Percentiles rank a stretch among this genome's conserved stretches.
These are phyloP conservation scores for Funneliformis mosseae DNA, from an alignment of 192 early-diverging fungal genomes.

Conservation along the genomic window DNA sequence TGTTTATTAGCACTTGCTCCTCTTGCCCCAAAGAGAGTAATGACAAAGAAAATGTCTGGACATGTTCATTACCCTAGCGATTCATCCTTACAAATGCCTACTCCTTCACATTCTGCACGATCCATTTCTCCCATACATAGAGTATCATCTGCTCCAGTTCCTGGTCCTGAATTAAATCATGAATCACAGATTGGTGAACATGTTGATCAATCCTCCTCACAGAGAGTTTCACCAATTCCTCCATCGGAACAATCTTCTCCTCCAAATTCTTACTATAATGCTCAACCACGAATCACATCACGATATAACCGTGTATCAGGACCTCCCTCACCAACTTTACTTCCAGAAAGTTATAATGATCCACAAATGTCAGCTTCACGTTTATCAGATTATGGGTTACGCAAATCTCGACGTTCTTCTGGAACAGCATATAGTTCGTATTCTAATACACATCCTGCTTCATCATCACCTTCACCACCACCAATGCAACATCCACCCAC, in stretches of 20 bases:
- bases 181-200: not conserved
- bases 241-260: constrained; percentile 22
- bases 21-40: not conserved
- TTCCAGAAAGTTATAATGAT: not conserved
- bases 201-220: not conserved
- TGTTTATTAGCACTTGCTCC: constrained; percentile 29
- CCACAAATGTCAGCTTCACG: not conserved
- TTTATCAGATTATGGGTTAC: constrained; percentile 2
- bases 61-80: not conserved
- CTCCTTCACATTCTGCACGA: not conserved
- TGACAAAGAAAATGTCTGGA: not conserved
- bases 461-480: constrained; percentile 29
- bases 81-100: constrained; percentile 12
- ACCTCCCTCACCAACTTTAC: constrained; percentile 6
- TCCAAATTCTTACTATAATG: constrained; percentile 1
- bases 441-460: constrained; percentile 13
- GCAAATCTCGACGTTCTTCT: not conserved
- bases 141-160: not conserved
- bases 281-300: not conserved
- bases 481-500: not conserved
- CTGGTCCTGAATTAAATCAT: not conserved
- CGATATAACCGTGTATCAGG: not conserved
- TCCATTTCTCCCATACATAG: constrained; percentile 16
- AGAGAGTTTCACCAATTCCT: constrained; percentile 17
- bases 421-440: constrained; percentile 15